Evolutionary conservation across 257 asterid species (phyloP).

Genomic region (Penstemon davidsonii): DNA sequence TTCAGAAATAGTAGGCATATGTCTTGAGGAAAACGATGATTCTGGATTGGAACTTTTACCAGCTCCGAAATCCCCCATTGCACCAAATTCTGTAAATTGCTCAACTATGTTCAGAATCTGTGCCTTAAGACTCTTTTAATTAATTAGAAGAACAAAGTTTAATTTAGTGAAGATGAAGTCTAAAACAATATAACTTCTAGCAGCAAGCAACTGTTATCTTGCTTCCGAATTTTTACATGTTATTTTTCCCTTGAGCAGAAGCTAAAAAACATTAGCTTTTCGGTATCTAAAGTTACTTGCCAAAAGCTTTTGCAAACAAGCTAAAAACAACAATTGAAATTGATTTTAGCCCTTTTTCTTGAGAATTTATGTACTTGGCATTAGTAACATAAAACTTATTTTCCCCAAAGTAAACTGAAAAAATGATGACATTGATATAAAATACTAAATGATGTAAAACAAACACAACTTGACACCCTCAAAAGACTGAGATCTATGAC

Average conservation of each 20-base stretch:
- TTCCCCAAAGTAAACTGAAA: background rate
- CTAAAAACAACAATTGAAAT: background rate
- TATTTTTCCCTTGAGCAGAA: too few species aligned
- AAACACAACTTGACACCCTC: too few species aligned
- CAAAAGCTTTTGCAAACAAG: background rate
- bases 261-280: too few species aligned
- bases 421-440: too few species aligned
- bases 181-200: too few species aligned
- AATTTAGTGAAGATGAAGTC: background rate
- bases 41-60: slow-evolving; percentile 30
- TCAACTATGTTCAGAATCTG: slow-evolving; percentile 25
- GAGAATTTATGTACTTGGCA: background rate
- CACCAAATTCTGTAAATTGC: slow-evolving; percentile 50
- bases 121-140: slow-evolving; percentile 8
- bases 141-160: background rate
- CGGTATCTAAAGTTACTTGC: too few species aligned
- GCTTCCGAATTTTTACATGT: background rate
- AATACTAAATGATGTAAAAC: too few species aligned
- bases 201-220: too few species aligned
- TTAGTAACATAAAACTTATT: too few species aligned
- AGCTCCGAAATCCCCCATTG: slow-evolving; percentile 43
- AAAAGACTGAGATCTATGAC: too few species aligned
- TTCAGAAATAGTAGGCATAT: slow-evolving; percentile 17
- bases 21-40: slow-evolving; percentile 24
- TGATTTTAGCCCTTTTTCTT: background rate